Conservation (phyloP, 805 yeast species). For the Ascoidea rubescens region DNA sequence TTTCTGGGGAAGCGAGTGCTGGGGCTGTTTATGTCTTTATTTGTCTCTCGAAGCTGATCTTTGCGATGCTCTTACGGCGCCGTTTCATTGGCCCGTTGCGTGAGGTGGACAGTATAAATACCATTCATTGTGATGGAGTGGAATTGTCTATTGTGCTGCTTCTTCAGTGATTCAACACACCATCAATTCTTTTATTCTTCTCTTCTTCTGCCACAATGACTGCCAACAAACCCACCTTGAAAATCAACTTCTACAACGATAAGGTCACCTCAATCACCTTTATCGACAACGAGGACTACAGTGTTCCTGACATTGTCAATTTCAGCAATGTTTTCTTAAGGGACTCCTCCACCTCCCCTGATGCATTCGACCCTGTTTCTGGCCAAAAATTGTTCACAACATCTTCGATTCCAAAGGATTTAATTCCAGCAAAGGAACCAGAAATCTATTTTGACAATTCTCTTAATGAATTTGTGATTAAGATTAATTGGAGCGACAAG, state of each 20-base stretch:
- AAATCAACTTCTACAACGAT: conserved; percentile 10
- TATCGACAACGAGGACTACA: conserved; percentile 4
- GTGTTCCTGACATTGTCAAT: conserved; percentile 15
- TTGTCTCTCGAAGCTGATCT: too few species aligned
- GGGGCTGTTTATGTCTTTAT: too few species aligned
- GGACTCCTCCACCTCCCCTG: conserved; percentile 40
- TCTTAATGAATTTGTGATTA: conserved; percentile 17
- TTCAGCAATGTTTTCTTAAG: conserved; percentile 44
- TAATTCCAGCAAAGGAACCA: conserved; percentile 19
- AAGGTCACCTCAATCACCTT: conserved; percentile 9
- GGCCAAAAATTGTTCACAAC: conserved; percentile 58
- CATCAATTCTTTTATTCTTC: too few species aligned
- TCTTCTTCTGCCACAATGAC: too few species aligned
- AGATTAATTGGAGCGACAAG: conserved; percentile 36
- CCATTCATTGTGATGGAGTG: too few species aligned
- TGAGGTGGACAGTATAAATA: too few species aligned
- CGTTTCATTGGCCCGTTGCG: too few species aligned
- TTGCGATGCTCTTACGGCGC: too few species aligned
- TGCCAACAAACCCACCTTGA: conserved; percentile 1
- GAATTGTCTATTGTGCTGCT: too few species aligned
- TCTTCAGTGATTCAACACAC: too few species aligned
- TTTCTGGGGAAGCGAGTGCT: too few species aligned
- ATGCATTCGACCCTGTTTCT: conserved; percentile 38
- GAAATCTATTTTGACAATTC: neutral
- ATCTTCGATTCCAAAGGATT: conserved; percentile 24